Evolutionary conservation across 2,329 filamentous ascomycete species (phyloP).

Genomic region (Claviceps sp.): DNA sequence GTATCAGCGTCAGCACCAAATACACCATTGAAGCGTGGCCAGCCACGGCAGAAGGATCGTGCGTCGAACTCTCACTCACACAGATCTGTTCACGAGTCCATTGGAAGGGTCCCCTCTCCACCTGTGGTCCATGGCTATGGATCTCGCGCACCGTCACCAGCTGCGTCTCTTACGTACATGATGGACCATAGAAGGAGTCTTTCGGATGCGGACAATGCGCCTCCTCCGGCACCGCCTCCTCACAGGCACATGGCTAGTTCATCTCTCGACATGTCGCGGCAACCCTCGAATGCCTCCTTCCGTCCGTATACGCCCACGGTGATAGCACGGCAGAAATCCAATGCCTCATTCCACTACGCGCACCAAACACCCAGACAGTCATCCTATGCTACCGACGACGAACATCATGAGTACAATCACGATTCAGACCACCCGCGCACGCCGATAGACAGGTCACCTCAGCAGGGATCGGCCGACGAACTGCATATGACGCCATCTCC

Average conservation of each 20-base stretch:
- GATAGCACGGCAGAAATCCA: slow-evolving; percentile 22
- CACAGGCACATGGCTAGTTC: slow-evolving; percentile 51
- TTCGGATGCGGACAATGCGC: slow-evolving; percentile 42
- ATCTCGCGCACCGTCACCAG: slow-evolving; percentile 19
- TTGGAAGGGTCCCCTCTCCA: slow-evolving; percentile 9
- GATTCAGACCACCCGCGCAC: slow-evolving; percentile 29
- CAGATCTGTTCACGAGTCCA: slow-evolving; percentile 10
- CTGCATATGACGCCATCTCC: slow-evolving; percentile 76
- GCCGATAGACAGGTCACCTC: slow-evolving; percentile 47
- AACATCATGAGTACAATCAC: slow-evolving; percentile 13
- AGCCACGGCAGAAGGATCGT: slow-evolving; percentile 8
- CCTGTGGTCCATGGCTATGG: slow-evolving; percentile 16
- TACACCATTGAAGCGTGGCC: slow-evolving; percentile 9
- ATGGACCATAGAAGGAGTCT: slow-evolving; percentile 12
- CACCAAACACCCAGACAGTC: slow-evolving; percentile 22
- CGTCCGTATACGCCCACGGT: slow-evolving; percentile 14
- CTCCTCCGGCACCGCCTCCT: slow-evolving; percentile 72
- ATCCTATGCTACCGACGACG: slow-evolving; percentile 28
- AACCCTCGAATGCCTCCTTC: slow-evolving; percentile 26
- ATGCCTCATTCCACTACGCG: slow-evolving; percentile 19
- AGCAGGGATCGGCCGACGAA: slow-evolving; percentile 52
- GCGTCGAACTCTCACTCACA: slow-evolving; percentile 16
- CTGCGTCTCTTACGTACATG: slow-evolving; percentile 10
- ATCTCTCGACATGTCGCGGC: slow-evolving; percentile 13
- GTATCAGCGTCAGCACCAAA: slow-evolving; percentile 4